Evolutionary conservation across 257 asterid species (phyloP).

Genomic region (Solanum gandarillasii): DNA sequence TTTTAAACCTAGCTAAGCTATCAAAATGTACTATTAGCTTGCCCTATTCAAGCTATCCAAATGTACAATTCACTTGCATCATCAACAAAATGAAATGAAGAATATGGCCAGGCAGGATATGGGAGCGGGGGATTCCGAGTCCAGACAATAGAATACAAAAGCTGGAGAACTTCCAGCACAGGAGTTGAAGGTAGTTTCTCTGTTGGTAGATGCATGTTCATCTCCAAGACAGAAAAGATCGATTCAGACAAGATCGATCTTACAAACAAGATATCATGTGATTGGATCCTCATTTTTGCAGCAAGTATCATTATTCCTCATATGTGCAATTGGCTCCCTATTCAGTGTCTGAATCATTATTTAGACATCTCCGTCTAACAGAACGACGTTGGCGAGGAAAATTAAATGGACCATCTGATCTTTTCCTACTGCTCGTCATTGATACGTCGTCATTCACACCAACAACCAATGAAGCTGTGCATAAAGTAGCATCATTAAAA

Average conservation of each 20-base stretch:
- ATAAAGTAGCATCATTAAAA: not conserved
- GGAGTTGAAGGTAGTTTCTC: not conserved
- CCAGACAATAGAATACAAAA: not conserved
- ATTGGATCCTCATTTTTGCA: conserved; percentile 1
- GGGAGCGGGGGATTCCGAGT: not conserved
- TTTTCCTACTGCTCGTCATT: conserved; percentile 48
- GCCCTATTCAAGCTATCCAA: not conserved
- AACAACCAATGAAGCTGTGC: conserved; percentile 59
- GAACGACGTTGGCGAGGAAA: conserved; percentile 89
- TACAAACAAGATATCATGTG: conserved; percentile 4
- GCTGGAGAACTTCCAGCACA: conserved; percentile 4
- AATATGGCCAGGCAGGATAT: not conserved
- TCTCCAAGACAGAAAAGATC: not conserved
- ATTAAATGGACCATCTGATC: conserved; percentile 66
- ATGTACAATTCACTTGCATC: not conserved
- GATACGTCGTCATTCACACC: conserved; percentile 39
- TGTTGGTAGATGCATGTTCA: not conserved
- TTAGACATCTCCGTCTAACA: conserved; percentile 66
- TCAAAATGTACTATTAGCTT: not conserved
- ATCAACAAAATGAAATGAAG: not conserved
- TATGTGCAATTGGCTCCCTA: conserved; percentile 5
- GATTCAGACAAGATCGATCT: conserved; percentile 1
- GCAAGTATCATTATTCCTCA: not conserved
- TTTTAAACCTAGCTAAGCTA: not conserved
- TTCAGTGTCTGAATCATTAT: conserved; percentile 77